Evolutionary conservation across 2,329 filamentous ascomycete species (phyloP), one percentile per base, ranked within the genome.

Genomic region (Verticillium zaregamsianum): DNA sequence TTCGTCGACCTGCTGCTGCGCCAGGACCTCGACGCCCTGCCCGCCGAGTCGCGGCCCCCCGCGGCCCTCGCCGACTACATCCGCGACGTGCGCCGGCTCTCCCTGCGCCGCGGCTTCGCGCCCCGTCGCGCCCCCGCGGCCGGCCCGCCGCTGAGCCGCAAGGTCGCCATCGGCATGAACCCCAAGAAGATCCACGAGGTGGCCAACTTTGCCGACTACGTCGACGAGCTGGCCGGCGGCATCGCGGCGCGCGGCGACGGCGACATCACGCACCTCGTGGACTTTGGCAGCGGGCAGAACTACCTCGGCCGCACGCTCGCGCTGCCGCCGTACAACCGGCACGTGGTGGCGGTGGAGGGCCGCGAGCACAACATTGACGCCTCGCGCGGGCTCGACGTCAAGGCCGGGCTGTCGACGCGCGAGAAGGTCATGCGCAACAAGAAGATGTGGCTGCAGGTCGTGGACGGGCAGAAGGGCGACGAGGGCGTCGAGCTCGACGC

Each of bases 171-270:
- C 15, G 95, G 95, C 4, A 99, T 99, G 95, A 96, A 92, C 65
- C 86, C 90, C 20, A 99, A 99, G 74, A 99, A 99, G 76, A 83
- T 92, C 1, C 95, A 99, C 71, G 95, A 99, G 77, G 95, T 98
- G 35, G 85, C 88, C 63, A 88, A 95, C 71, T 97, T 98, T 71
- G 90, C 94, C n/a, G 85, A 85, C 65, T 98, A 94, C 69, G 86
- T 98, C 59, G 84, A 92, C 58, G 70, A 77, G 3, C 77, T 89
- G 11, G 81, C 85, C 0, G 75, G 77, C 60, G 82, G 84, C 32
- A 82, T 97, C 28, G 82, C 85, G 3, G 71, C 79, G 2, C 77
- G 85, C 1, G 35, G 28, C 5, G 83, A 89, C 52, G 78, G 80
- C 0, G 76, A 80, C 15, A 88, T 97, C 63, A 91, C 92, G 0